A percentile compares a stretch with the other conserved stretches of the same genome.
Evolutionary conservation across 2,329 filamentous ascomycete species (phyloP).

Genomic region (Leptographium wingfieldii): DNA sequence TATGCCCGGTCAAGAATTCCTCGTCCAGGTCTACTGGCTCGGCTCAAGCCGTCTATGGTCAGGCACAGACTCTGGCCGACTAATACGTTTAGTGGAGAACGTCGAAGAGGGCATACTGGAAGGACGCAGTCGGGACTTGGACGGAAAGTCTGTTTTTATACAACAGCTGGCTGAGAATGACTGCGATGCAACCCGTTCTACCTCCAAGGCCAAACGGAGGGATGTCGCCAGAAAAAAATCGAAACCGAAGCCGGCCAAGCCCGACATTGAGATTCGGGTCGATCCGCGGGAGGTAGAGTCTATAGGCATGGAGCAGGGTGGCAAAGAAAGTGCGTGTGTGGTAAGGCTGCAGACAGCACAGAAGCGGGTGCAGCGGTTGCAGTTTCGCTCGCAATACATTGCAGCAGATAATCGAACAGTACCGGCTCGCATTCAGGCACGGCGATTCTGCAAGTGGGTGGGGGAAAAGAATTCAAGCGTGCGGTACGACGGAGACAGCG

Average conservation of each 20-base stretch:
- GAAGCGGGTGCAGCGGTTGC: not conserved
- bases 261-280: not conserved
- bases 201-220: not conserved
- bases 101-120: not conserved
- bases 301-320: not conserved
- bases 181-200: not conserved
- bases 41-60: not conserved
- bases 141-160: not conserved
- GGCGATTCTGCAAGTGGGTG: not conserved
- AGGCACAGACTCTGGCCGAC: not conserved
- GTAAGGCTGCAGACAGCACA: not conserved
- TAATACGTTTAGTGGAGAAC: not conserved
- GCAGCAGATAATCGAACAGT: not conserved
- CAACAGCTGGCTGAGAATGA: not conserved
- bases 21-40: not conserved
- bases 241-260: not conserved
- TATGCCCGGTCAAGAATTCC: not conserved
- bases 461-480: not conserved
- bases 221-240: not conserved
- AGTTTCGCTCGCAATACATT: not conserved
- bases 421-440: not conserved
- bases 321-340: not conserved
- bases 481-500: not conserved
- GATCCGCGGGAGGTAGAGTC: not conserved
- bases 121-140: not conserved